Conservation (phyloP, 208 protist genomes). For the Eutreptiella sp. region DNA sequence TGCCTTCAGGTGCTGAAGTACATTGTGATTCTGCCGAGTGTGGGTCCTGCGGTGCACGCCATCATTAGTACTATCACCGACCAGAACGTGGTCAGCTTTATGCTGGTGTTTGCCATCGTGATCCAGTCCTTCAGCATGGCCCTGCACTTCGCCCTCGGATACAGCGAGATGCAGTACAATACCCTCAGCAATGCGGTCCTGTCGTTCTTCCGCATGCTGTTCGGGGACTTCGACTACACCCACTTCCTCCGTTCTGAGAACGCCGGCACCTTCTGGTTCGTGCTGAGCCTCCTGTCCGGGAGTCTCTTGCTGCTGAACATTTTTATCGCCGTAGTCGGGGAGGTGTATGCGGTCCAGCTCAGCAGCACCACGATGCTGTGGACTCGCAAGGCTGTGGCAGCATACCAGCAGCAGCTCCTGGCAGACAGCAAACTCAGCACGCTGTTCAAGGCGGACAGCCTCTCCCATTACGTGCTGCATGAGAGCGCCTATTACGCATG, state of each 20-base stretch:
- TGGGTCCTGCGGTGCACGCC: neutral
- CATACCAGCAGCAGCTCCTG: too few species aligned
- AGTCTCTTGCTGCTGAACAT: slow-evolving; percentile 13
- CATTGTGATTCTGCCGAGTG: too few species aligned
- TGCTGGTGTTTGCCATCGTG: slow-evolving; percentile 8
- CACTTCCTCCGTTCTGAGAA: too few species aligned
- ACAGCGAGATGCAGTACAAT: neutral
- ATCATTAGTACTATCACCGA: neutral
- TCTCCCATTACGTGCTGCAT: too few species aligned
- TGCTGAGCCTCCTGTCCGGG: neutral
- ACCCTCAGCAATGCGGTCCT: neutral
- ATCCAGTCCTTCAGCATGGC: neutral
- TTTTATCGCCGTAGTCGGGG: slow-evolving; percentile 7
- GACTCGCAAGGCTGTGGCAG: too few species aligned
- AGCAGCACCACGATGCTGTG: neutral
- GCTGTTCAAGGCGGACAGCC: too few species aligned
- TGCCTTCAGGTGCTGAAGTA: too few species aligned
- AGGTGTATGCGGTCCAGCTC: slow-evolving; percentile 1
- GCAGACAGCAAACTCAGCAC: too few species aligned
- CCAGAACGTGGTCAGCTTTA: slow-evolving; percentile 2
- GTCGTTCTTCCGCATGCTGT: slow-evolving; percentile 11
- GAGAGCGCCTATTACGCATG: too few species aligned
- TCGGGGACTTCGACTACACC: slow-evolving; percentile 8
- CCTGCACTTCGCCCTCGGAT: slow-evolving; percentile 4
- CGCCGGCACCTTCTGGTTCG: neutral